Conservation (phyloP, 164 flowering plant species). For the Annona cherimola region DNA sequence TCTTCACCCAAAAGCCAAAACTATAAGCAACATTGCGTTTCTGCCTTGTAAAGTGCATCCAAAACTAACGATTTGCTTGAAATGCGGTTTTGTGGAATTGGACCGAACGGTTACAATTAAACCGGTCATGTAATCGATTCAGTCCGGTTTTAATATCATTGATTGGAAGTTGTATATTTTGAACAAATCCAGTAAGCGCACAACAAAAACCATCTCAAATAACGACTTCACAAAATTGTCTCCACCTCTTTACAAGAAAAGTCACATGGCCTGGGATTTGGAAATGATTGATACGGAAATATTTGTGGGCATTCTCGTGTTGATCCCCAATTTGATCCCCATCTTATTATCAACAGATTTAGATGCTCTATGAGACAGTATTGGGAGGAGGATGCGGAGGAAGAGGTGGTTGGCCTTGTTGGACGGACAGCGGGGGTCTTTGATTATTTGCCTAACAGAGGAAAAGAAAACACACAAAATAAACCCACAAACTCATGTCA, state of each 20-base stretch:
- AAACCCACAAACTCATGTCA: not conserved
- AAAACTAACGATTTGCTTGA: too few relatives aligned
- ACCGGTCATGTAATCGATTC: too few relatives aligned
- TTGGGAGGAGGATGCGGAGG: not conserved
- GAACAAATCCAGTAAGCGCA: too few relatives aligned
- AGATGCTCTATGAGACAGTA: not conserved
- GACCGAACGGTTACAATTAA: too few relatives aligned
- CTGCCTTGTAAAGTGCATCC: too few relatives aligned
- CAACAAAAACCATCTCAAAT: too few relatives aligned
- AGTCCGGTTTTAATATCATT: too few relatives aligned
- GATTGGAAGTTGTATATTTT: too few relatives aligned
- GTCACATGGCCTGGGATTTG: not conserved
- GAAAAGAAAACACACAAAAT: not conserved
- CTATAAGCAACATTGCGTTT: too few relatives aligned
- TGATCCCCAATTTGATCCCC: not conserved
- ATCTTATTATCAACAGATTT: not conserved
- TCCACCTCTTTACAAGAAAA: not conserved
- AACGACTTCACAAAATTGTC: too few relatives aligned
- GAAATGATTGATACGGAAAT: not conserved
- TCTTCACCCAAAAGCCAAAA: too few relatives aligned
- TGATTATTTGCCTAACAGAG: constrained; percentile 52
- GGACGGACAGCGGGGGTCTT: constrained; percentile 66
- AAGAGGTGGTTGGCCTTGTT: constrained; percentile 26
- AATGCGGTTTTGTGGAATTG: too few relatives aligned
- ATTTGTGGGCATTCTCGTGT: not conserved